Base-by-base conservation (phyloP, 768 basidiomycete genomes). In the Lyophyllum semitale region DNA sequence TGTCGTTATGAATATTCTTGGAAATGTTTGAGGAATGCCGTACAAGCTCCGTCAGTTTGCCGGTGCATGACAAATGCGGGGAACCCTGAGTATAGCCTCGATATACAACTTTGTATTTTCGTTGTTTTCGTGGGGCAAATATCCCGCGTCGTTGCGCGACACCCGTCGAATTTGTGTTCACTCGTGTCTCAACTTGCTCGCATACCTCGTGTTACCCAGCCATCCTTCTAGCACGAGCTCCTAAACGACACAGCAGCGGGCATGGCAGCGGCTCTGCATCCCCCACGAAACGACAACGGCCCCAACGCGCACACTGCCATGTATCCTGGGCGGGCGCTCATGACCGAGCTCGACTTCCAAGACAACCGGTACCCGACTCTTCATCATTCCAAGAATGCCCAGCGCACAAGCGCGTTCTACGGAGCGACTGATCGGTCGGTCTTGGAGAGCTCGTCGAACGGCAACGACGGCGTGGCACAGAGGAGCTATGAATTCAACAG, bases 261-360 rank as follows among this genome's bases (percentile, higher is more conserved):
- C 68, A 79, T 83, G 77, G 75, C 83, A 53, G 74, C 84, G 53
- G 70, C 80, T 51, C 71, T 84, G 59, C 81, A 79, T 57, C 70
- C 75, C 35, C 60, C 74, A 54, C 72, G 76, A 60, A 77, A 73
- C 54, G 76, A 79, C 48, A 52, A 63, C 40, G 66, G 70, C 29
- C 61, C 74, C 26, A 69, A 67, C 62, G 64, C 77, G 55, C 69
- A 67, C 56, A 41, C 59, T 40, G 69, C 66, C 53, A 67, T 79
- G 58, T 85, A 84, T 70, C 73, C 84, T 3, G 41, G 40, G 48
- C 77, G 76, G 63, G 71, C 77, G 38, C 75, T 87, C 55, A 77
- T 85, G 67, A 73, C 80, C 53, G 86, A 87, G 54, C 75, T 83
- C 58, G 84, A 85, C 69, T 79, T 83, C 68, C 76, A 78, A 63